These are phyloP conservation scores for Cercophora sp. DNA, from an alignment of 495 filamentous ascomycete genomes.

Conservation along the genomic window DNA sequence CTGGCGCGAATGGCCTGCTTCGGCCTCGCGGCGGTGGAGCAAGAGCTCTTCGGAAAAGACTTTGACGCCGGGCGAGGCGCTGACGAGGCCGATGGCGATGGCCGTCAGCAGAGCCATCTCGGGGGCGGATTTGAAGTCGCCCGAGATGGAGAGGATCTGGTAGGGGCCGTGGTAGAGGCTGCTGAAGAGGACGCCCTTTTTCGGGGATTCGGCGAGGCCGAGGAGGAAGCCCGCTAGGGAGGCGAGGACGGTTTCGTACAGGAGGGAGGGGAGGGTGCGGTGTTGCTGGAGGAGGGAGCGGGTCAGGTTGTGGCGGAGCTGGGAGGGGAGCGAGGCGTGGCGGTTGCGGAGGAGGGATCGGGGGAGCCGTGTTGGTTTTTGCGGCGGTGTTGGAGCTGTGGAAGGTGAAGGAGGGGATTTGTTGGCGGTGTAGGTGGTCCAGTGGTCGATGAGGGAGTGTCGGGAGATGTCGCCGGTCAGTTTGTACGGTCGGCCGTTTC, in stretches of 20 bases:
- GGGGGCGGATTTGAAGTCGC: constrained; percentile 45
- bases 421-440: constrained; percentile 20
- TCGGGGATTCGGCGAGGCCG: constrained; percentile 45
- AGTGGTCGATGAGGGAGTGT: constrained; percentile 38
- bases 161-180: constrained; percentile 49
- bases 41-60: constrained; percentile 56
- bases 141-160: constrained; percentile 46
- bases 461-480: constrained; percentile 39
- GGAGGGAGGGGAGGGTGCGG: constrained; percentile 43
- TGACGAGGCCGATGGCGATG: constrained; percentile 53
- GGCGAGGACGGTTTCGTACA: constrained; percentile 50
- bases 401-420: background rate
- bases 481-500: constrained; percentile 45
- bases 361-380: constrained; percentile 1
- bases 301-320: constrained; percentile 45
- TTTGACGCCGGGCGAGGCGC: constrained; percentile 50
- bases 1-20: constrained; percentile 49
- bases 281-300: constrained; percentile 54
- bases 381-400: background rate
- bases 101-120: constrained; percentile 46
- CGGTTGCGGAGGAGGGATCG: constrained; percentile 31
- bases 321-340: constrained; percentile 44
- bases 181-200: constrained; percentile 49
- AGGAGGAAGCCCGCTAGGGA: constrained; percentile 50
- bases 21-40: constrained; percentile 48